Base-by-base conservation (phyloP, 129 eudicot species). In the Chrysanthemum seticuspe region DNA sequence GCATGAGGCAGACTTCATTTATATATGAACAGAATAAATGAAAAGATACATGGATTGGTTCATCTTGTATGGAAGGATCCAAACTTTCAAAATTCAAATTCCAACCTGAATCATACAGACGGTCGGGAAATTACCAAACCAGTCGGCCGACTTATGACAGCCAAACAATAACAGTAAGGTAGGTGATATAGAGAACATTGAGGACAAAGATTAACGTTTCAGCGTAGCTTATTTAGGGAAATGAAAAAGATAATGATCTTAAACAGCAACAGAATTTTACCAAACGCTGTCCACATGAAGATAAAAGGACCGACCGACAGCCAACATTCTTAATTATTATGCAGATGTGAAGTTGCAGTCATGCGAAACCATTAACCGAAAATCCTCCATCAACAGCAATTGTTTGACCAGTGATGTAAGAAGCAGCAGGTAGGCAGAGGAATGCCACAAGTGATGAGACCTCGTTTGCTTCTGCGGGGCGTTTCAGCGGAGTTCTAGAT, bases 371-470 rank as follows among this genome's bases (percentile, higher is more conserved):
- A 49, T 88, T 86, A 15, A 86, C 92, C 4, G 89, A 70, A 62
- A 83, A 69, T 59, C 97, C 97, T 62, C 97, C 97, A 67, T 91
- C 96, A 53, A 88, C 88, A 58, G 84, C 77, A 15, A 91, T 84
- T 61, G 83, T 74, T 79, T 91, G 96, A 13, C 96, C 97, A 19
- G 96, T 88, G 45, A 88, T 83, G 79, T 88, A 91, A 34, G 97
- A 88, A 71, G 97, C 84, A 62, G 88, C 91, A 34, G 97, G 97
- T 13, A 91, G 66, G 60, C 97, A 87, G 36, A 91, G 97, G 74
- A 84, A 88, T 6, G 92, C 90, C 57, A 88, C 97, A 69, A 86
- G 25, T 18, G 97, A 91, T 6, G 96, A 84, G 3, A 91, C 96
- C 68, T 91, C 97, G 18, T 79, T 51, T 31, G 92, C 58, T 77